Conservation (phyloP, 1,284 basidiomycete species). For the Ceratobasidium sp. region DNA sequence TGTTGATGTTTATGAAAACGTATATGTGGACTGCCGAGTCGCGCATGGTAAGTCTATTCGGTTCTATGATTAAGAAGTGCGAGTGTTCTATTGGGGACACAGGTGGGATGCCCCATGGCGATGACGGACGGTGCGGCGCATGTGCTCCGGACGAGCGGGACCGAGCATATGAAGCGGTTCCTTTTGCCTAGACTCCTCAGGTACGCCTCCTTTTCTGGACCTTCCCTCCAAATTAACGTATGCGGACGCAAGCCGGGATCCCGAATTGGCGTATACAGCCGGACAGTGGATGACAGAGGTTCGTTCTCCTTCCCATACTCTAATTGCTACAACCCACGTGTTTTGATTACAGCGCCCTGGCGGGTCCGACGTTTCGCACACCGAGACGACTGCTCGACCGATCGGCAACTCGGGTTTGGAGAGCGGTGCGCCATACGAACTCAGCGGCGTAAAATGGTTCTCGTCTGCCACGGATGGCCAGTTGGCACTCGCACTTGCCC, state of each 20-base stretch:
- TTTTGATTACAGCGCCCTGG: conserved; percentile 66
- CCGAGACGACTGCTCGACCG: conserved; percentile 71
- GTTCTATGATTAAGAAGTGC: neutral
- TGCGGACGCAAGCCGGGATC: conserved; percentile 65
- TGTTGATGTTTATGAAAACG: conserved; percentile 71
- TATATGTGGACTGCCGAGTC: conserved; percentile 69
- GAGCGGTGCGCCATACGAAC: conserved; percentile 59
- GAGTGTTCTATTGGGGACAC: conserved; percentile 14
- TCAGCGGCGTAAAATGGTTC: conserved; percentile 86
- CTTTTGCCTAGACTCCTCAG: conserved; percentile 69
- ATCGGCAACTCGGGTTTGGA: conserved; percentile 47
- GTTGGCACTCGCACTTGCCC: conserved; percentile 74
- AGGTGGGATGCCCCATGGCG: conserved; percentile 75
- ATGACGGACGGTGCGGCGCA: conserved; percentile 83
- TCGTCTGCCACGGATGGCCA: conserved; percentile 83
- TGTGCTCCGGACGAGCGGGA: conserved; percentile 74
- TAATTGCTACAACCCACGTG: neutral
- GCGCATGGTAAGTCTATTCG: conserved; percentile 63
- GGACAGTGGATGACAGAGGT: conserved; percentile 90
- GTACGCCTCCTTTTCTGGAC: conserved; percentile 54
- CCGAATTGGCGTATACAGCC: conserved; percentile 70
- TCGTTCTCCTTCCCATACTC: conserved; percentile 43
- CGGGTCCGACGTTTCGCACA: conserved; percentile 79
- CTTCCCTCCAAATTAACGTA: neutral
- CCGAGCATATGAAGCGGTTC: conserved; percentile 66